phyloP scores from a whole-genome alignment of 1,284 basidiomycete species.

The Heterobasidion annosum region DNA sequence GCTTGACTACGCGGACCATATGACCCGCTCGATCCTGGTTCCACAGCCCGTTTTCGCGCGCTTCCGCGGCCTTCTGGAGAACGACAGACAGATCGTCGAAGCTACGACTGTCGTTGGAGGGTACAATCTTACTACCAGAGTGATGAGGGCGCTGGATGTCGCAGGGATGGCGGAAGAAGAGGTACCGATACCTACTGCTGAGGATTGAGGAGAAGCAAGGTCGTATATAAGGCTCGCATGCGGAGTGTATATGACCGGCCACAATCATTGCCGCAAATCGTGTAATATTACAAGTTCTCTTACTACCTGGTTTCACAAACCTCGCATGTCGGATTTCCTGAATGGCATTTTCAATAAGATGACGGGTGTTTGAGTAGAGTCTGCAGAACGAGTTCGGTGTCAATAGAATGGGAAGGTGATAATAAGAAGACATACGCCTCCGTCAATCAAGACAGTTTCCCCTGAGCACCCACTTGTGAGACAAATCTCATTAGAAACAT shows the following conservation, averaged over 20 bases:
- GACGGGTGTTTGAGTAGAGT: conserved; percentile 31
- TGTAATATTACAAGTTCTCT: too few relatives aligned
- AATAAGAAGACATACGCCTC: conserved; percentile 28
- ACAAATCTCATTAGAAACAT: background rate
- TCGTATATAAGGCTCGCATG: too few relatives aligned
- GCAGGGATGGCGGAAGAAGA: conserved; percentile 1
- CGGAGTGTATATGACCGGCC: too few relatives aligned
- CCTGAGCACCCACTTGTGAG: conserved; percentile 12
- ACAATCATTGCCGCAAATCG: too few relatives aligned
- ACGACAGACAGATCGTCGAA: conserved; percentile 3
- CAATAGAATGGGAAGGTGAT: background rate
- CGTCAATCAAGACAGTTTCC: conserved; percentile 44
- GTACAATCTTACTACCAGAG: conserved; percentile 1
- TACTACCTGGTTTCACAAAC: too few relatives aligned
- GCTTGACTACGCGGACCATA: conserved; percentile 2
- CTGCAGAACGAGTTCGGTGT: conserved; percentile 13
- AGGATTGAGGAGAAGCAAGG: background rate
- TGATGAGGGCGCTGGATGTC: conserved; percentile 2
- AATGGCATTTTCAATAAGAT: conserved; percentile 22
- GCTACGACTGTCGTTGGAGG: background rate
- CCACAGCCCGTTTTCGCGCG: background rate
- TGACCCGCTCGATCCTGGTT: background rate
- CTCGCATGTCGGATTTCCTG: too few relatives aligned
- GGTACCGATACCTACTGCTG: background rate
- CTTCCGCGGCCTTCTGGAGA: background rate